Base-by-base conservation (phyloP, 495 filamentous ascomycete genomes). In the Cercophora samala region DNA sequence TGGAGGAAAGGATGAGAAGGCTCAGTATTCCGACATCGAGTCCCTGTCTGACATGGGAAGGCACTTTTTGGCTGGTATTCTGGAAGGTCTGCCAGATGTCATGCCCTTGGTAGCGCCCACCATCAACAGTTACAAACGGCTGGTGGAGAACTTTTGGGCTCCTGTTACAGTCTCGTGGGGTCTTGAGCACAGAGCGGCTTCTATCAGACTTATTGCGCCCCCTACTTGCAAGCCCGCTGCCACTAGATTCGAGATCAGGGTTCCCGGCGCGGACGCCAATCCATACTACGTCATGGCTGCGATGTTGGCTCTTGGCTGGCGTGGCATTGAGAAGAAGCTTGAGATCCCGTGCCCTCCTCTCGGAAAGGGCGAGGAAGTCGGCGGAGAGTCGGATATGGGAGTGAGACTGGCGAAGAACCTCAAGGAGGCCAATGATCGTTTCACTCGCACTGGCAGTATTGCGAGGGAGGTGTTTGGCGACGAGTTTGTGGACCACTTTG, bases 121-220 rank as follows among this genome's bases (percentile, higher is more conserved):
- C 5, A 85, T 99, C 75, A 99, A 99, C 78, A 93, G 90, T 67
- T 99, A 98, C 81, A 99, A 99, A 75, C 89, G 96, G 1, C 84
- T 99, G 1, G 95, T 99, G 13, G 95, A 99, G 82, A 98, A 98
- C 75, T 97, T 97, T 79, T 98, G 96, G 96, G 95, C 95, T 0
- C 95, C 95, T 0, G 94, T 99, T 5, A 97, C 93, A 0, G 95
- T 97, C 1, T 96, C 91, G 2, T 99, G 95, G 96, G 95, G 96
- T 1, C 77, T 97, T 8, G 95, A 98, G 76, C 95, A 99, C 71
- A 91, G 95, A 52, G 93, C 93, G 1, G 95, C 95, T 0, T 96
- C 91, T 0, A 90, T 99, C 64, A 85, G 96, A 6, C 75, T 99
- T 23, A 97, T 98, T 70, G 85, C 90, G 0, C 95, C 95, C 11